A percentile compares a stretch with the other conserved stretches of the same genome.
Evolutionary conservation across 768 basidiomycete genomes (phyloP).

Genomic region (Hygrophorus pudorinus): DNA sequence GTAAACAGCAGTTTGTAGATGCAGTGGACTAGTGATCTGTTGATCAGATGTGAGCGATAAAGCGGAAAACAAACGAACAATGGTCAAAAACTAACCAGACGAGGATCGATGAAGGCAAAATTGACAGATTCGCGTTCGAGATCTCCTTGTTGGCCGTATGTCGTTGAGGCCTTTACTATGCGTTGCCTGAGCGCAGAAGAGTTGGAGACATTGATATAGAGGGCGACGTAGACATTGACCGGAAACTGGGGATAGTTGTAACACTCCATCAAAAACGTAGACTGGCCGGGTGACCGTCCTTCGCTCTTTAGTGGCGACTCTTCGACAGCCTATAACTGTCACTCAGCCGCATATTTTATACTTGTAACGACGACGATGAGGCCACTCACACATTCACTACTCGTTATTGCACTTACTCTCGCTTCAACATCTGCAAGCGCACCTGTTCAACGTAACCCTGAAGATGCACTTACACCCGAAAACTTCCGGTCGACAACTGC

Average conservation of each 20-base stretch:
- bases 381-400: no score
- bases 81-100: conserved; percentile 52
- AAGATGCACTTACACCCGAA: conserved; percentile 40
- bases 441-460: background rate
- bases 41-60: conserved; percentile 1
- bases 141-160: conserved; percentile 51
- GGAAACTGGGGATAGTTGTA: conserved; percentile 48
- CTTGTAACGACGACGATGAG: no score
- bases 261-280: conserved; percentile 52
- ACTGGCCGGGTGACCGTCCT: no score
- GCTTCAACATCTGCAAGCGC: background rate
- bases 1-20: conserved; percentile 76
- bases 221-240: conserved; percentile 42
- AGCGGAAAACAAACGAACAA: conserved; percentile 5
- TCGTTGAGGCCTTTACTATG: conserved; percentile 60
- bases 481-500: conserved; percentile 45
- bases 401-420: no score
- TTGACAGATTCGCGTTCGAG: conserved; percentile 68
- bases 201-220: conserved; percentile 63
- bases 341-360: no score
- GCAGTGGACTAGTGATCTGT: conserved; percentile 73
- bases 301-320: no score
- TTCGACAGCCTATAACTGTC: no score
- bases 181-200: conserved; percentile 47
- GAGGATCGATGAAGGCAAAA: conserved; percentile 85